Percentiles rank a stretch among this genome's conserved stretches.
These are phyloP conservation scores for Mycogone perniciosa DNA, from an alignment of 2,329 filamentous ascomycete species.

Conservation along the genomic window DNA sequence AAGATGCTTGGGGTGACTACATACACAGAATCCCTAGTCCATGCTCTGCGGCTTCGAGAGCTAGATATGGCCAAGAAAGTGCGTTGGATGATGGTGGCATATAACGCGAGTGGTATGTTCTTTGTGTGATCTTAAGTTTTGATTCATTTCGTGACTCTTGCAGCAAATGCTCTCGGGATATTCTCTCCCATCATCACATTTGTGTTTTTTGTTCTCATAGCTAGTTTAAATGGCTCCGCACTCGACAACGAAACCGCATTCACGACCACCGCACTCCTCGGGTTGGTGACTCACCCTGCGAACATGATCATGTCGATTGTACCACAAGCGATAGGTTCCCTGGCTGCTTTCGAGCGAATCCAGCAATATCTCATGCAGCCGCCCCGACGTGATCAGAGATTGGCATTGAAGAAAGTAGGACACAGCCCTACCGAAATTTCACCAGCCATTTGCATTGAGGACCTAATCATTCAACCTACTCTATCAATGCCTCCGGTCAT, in stretches of 20 bases:
- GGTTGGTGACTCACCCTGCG: constrained; percentile 14
- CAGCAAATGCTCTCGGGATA: constrained; percentile 37
- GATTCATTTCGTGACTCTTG: not conserved
- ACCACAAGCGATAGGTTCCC: constrained; percentile 10
- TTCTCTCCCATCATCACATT: constrained; percentile 35
- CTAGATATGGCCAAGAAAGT: constrained; percentile 22
- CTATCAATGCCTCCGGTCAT: not conserved
- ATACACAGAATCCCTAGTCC: constrained; percentile 16
- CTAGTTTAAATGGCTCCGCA: constrained; percentile 12
- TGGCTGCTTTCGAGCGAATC: constrained; percentile 32
- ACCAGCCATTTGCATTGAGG: not conserved
- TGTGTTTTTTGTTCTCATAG: constrained; percentile 27
- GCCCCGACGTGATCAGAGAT: not conserved
- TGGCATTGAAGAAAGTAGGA: not conserved
- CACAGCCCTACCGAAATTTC: not conserved
- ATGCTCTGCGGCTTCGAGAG: constrained; percentile 26
- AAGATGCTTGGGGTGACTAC: constrained; percentile 34
- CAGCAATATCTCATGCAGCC: constrained; percentile 27
- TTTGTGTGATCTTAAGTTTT: too few relatives aligned
- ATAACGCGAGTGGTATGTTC: constrained; percentile 30
- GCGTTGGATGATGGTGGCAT: constrained; percentile 34
- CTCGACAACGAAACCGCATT: constrained; percentile 23
- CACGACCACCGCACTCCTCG: constrained; percentile 4
- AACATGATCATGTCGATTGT: constrained; percentile 18
- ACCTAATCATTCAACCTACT: not conserved